Percentiles rank a stretch among this genome's conserved stretches.
Conservation (phyloP, 441 rosid genomes). For the Mallotus repandus region DNA sequence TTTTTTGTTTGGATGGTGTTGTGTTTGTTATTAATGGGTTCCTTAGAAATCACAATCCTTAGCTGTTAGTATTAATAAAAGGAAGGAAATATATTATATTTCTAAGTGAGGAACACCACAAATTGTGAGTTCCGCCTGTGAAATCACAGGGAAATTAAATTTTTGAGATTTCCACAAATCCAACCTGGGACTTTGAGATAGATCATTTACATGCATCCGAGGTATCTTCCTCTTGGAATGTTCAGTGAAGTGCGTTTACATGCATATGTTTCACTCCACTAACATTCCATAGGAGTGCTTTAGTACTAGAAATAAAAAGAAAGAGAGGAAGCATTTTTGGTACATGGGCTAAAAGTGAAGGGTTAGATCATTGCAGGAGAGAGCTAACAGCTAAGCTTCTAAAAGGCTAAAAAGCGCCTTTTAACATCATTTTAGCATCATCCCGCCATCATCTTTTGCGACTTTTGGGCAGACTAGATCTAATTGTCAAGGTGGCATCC, state of each 20-base stretch:
- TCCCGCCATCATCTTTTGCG: background rate
- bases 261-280: background rate
- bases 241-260: background rate
- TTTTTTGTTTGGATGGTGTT: too few species aligned
- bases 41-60: too few species aligned
- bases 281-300: background rate
- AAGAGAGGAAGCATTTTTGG: background rate
- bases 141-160: too few species aligned
- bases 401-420: background rate
- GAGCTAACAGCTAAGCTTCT: background rate
- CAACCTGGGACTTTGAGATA: too few species aligned
- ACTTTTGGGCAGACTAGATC: background rate
- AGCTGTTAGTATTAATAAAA: too few species aligned
- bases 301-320: background rate
- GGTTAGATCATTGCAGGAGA: background rate
- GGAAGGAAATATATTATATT: too few species aligned
- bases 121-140: too few species aligned
- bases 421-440: background rate
- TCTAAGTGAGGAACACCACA: too few species aligned
- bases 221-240: background rate
- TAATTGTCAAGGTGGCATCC: background rate
- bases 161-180: too few species aligned
- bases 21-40: too few species aligned
- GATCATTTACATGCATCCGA: too few species aligned
- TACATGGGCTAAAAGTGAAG: slow-evolving; percentile 17